These are phyloP conservation scores for Ganoderma leucocontextum DNA, from an alignment of 1,284 basidiomycete genomes.

Conservation along the genomic window DNA sequence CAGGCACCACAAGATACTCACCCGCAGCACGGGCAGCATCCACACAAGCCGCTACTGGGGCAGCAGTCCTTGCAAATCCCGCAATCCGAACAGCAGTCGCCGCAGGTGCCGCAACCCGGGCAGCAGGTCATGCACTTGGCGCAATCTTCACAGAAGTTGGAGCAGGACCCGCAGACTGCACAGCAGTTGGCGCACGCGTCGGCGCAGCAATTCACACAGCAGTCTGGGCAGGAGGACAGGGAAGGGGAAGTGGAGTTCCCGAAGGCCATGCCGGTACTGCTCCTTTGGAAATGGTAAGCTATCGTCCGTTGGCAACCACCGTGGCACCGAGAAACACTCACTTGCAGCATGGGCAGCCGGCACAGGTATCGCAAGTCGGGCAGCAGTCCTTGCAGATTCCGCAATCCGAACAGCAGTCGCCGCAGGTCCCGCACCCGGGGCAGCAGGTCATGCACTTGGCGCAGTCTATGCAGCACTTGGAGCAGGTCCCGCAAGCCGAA, in stretches of 20 bases:
- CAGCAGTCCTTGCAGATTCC: neutral
- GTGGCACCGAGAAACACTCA: neutral
- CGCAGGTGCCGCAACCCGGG: neutral
- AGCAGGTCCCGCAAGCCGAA: neutral
- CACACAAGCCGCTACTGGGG: neutral
- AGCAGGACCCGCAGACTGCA: neutral
- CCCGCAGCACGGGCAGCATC: neutral
- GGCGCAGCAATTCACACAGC: neutral
- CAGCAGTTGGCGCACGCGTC: neutral
- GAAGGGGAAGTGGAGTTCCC: too few relatives aligned
- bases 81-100: neutral
- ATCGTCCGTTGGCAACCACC: neutral
- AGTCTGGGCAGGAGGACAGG: neutral
- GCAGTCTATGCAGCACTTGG: neutral
- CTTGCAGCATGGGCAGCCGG: neutral
- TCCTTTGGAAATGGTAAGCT: neutral
- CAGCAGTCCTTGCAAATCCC: neutral
- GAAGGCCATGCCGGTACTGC: neutral
- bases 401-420: neutral
- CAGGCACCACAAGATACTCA: neutral
- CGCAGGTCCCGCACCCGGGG: neutral
- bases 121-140: neutral
- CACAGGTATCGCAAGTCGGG: neutral
- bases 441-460: neutral
- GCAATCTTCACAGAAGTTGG: neutral